These are phyloP conservation scores for Cladorrhinum sp. DNA, from an alignment of 2,329 filamentous ascomycete species.

Conservation along the genomic window DNA sequence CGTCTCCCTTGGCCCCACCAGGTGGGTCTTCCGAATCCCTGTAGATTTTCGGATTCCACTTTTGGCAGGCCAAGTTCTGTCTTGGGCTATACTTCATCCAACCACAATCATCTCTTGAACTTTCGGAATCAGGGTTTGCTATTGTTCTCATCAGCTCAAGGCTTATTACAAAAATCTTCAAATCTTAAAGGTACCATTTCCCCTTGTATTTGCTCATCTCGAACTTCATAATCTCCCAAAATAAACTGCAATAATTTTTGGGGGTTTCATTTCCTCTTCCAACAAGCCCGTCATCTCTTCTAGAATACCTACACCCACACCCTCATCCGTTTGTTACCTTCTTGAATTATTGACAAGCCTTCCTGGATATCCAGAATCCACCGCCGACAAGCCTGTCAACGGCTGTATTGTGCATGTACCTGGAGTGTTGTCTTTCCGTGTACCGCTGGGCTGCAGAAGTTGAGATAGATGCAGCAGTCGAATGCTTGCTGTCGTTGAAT, in stretches of 20 bases:
- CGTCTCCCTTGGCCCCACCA: background rate
- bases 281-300: background rate
- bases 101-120: background rate
- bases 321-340: no score
- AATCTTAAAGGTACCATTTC: background rate
- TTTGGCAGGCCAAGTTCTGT: background rate
- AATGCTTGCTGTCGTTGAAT: background rate
- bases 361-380: no score
- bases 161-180: background rate
- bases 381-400: no score
- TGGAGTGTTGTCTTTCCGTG: background rate
- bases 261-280: background rate
- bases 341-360: no score
- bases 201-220: background rate
- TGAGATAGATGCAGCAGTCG: background rate
- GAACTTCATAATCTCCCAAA: background rate
- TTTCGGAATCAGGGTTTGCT: background rate
- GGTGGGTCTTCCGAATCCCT: background rate
- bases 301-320: no score
- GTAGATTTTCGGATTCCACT: background rate
- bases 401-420: no score
- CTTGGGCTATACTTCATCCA: background rate
- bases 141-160: background rate
- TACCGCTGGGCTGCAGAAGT: background rate
- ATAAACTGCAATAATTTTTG: background rate